Base-by-base conservation (phyloP, 2,329 filamentous ascomycete species). In the Boeremia exigua region DNA sequence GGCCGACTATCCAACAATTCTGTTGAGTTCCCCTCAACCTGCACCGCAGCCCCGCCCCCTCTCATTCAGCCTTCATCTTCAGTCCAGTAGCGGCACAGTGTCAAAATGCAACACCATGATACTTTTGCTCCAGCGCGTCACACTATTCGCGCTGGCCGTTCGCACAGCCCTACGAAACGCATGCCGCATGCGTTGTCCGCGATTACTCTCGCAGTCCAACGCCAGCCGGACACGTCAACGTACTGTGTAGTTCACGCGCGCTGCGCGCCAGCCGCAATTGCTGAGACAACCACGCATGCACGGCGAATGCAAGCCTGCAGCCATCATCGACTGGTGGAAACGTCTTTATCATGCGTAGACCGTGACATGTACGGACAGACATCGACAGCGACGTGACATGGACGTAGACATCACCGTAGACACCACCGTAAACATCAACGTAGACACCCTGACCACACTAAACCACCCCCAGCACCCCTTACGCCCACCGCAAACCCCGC, bases 221-320 rank as follows among this genome's bases (percentile, higher is more conserved):
- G 42, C 29, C 32, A 6, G 44, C 34, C 56, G 71, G 70, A 70
- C 70, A 73, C 70, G 70, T 73, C 69, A 71, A 65, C 65, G 47
- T n/a, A n/a, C n/a, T n/a, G n/a, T n/a, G n/a, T 59, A 58, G 69
- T 72, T 73, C 70, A 72, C 70, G 69, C 69, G 59, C 51, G 50
- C 54, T 44, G 42, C 43, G 48, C 48, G 50, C 53, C 48, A 52
- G 36, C 47, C 30, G 48, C 42, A 40, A 36, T n/a, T 15, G 30
- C 40, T 56, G 47, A 49, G 52, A 55, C 52, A 46, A 27, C 4
- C 1, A 46, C 6, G 33, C 33, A 34, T 17, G 33, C 33, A 15
- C 33, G 7, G 17, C 19, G 6, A 11, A n/a, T n/a, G n/a, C 7
- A 9, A 15, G n/a, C n/a, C n/a, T 9, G 6, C 10, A n/a, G n/a